phyloP scores from a whole-genome alignment of 495 filamentous ascomycete genomes.

The Chaetomium fimeti region DNA sequence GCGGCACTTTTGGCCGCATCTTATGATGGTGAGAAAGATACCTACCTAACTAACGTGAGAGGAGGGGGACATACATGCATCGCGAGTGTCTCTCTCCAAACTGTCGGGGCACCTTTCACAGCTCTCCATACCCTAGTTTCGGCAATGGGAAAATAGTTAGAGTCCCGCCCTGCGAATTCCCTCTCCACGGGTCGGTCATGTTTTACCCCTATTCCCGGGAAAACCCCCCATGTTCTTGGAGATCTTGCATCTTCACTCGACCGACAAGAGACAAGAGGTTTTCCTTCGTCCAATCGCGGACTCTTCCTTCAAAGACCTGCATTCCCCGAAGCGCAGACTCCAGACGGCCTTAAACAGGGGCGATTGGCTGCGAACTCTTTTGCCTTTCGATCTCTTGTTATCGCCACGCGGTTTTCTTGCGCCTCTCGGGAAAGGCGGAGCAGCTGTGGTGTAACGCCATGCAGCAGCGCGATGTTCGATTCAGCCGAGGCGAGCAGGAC shows the following conservation, averaged over 20 bases:
- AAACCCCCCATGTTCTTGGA: neutral
- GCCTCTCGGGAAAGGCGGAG: neutral
- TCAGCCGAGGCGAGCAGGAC: no score
- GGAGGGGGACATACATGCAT: no score
- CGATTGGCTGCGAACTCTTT: no score
- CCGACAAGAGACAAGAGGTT: conserved; percentile 14
- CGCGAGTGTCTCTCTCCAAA: no score
- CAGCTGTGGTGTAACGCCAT: neutral
- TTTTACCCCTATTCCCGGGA: neutral
- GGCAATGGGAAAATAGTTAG: no score
- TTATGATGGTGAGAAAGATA: neutral
- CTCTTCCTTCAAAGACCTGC: neutral
- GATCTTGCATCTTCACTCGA: conserved; percentile 4
- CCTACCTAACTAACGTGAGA: no score
- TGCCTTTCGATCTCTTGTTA: neutral
- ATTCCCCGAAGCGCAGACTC: neutral
- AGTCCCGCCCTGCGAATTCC: no score
- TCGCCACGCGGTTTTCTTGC: neutral
- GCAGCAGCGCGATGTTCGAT: no score
- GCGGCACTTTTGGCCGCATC: neutral
- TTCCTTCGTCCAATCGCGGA: conserved; percentile 10
- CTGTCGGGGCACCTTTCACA: neutral
- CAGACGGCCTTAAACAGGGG: neutral
- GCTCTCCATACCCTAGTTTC: neutral
- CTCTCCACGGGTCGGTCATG: no score